Evolutionary conservation across 257 asterid genomes (phyloP), one percentile per base, ranked within the genome.

Genomic region (Forsythia suspensa): DNA sequence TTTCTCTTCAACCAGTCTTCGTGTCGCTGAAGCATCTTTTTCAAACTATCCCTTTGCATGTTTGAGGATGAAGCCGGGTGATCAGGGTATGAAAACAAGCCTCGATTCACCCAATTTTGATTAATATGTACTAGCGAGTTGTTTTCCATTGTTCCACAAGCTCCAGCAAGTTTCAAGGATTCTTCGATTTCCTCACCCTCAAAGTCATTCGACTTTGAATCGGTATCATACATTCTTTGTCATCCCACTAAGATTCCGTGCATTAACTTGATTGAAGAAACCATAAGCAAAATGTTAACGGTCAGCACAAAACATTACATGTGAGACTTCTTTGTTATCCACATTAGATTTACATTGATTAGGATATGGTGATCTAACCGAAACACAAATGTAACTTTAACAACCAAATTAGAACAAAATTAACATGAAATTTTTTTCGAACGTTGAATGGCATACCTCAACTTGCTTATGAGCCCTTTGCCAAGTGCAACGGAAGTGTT

Each of bases 401-500:
- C 3, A 3, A 43, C 12, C 48, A 43, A 43, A 43, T 43, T 44
- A 44, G 52, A 15, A 44, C 52, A 44, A 11, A 44, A 10, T 44
- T 44, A 44, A 11, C 16, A 11, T 44, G 12, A 44, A 44, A 29
- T 29, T 29, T 29, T 29, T 29, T 29, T 29, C 2, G 34, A 29
- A 29, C 34, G 34, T 29, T 29, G 34, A 29, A 29, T 9, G 1
- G 12, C 24, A 15, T 81, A 85, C 88, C 87, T 85, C 81, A 73
- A 77, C 51, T 70, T 83, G 89, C 51, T 84, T 83, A 59, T 79
- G 77, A 6, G 59, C 70, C 20, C 88, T 38, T n/a, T n/a, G 87
- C 89, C 76, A 83, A 10, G 73, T 85, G 91, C 70, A 87, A 37
- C 24, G 75, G 75, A 10, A 7, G 73, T 81, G 10, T 81, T 81